These are phyloP conservation scores for Amniculicola lignicola DNA, from an alignment of 495 filamentous ascomycete genomes.

Conservation along the genomic window DNA sequence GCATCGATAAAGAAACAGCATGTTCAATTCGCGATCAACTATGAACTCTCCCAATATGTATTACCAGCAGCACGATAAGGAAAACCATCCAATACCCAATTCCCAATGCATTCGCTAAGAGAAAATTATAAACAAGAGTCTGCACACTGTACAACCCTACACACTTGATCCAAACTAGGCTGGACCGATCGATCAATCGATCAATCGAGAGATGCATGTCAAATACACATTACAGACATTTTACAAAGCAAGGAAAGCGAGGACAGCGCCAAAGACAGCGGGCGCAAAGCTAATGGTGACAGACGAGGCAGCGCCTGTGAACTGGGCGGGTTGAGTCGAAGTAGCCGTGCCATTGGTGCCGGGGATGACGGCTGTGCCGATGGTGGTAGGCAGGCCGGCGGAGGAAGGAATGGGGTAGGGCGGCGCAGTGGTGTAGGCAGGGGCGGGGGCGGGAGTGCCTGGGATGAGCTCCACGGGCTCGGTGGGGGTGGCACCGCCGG, in stretches of 20 bases:
- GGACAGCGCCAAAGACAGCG: constrained; percentile 32
- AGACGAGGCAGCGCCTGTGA: constrained; percentile 37
- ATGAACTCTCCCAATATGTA: too few species aligned
- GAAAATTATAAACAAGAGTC: too few species aligned
- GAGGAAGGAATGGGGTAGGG: constrained; percentile 36
- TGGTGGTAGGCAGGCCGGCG: constrained; percentile 19
- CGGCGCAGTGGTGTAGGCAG: constrained; percentile 34
- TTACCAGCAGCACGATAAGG: too few species aligned
- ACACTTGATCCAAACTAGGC: too few species aligned
- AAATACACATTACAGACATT: constrained; percentile 24
- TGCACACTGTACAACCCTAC: too few species aligned
- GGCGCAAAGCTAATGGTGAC: constrained; percentile 16
- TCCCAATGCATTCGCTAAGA: too few species aligned
- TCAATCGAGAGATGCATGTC: constrained; percentile 3
- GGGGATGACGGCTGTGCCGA: constrained; percentile 24
- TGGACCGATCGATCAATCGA: too few species aligned
- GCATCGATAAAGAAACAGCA: too few species aligned
- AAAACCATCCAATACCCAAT: too few species aligned
- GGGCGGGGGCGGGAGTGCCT: constrained; percentile 44
- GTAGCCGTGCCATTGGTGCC: constrained; percentile 6
- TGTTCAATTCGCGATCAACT: too few species aligned
- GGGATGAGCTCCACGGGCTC: constrained; percentile 51
- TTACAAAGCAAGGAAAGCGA: constrained; percentile 38
- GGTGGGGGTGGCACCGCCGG: constrained; percentile 32
- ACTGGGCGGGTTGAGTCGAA: constrained; percentile 13